Conservation (phyloP, 179 eudicot genomes). For the Spinacia oleracea region DNA sequence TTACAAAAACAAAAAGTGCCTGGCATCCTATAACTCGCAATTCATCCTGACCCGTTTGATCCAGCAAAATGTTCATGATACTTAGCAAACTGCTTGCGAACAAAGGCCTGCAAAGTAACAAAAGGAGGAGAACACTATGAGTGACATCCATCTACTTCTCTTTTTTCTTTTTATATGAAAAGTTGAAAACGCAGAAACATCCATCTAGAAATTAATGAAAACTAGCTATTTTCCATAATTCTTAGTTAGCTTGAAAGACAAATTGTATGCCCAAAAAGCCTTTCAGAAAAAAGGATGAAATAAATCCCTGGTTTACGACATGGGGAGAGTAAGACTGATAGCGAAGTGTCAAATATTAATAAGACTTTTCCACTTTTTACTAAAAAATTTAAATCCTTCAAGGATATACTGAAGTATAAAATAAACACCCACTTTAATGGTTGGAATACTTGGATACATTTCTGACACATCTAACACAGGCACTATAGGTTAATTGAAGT, state of each 20-base stretch:
- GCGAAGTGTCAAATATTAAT: neutral
- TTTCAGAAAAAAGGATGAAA: neutral
- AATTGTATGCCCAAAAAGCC: neutral
- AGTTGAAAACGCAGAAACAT: too few relatives aligned
- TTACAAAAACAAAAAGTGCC: slow-evolving; percentile 83
- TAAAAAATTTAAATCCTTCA: neutral
- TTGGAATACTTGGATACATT: neutral
- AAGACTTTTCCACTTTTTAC: neutral
- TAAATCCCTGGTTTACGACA: neutral
- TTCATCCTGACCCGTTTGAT: slow-evolving; percentile 84
- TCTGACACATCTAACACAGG: neutral
- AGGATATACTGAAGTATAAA: neutral
- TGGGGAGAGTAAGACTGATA: neutral
- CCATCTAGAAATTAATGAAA: neutral
- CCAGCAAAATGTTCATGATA: slow-evolving; percentile 81
- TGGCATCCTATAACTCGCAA: slow-evolving; percentile 79
- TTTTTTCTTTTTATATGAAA: too few relatives aligned
- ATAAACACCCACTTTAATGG: neutral
- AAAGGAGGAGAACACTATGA: neutral
- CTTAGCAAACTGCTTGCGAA: slow-evolving; percentile 83
- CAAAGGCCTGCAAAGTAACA: slow-evolving; percentile 69
- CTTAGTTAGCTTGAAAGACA: neutral
- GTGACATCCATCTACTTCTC: neutral
- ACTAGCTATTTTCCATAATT: neutral
- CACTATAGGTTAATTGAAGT: neutral